A percentile compares a stretch with the other conserved stretches of the same genome.
Evolutionary conservation across 2,329 filamentous ascomycete genomes (phyloP).

Genomic region (Penicillium polonicum): DNA sequence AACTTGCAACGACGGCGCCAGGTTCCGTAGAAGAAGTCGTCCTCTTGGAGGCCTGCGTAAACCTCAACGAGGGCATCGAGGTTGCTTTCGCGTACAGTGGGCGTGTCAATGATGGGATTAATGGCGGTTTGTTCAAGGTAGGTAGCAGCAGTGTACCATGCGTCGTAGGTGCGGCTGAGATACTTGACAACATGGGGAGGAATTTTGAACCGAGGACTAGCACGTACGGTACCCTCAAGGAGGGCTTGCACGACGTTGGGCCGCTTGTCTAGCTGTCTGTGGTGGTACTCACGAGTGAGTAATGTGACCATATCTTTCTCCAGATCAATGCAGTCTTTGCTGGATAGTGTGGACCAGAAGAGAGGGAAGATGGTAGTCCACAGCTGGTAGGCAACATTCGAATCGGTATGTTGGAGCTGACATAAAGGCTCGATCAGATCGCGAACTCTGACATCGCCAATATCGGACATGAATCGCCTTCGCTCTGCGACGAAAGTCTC

Average conservation of each 20-base stretch:
- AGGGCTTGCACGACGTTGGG: constrained; percentile 95
- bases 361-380: constrained; percentile 92
- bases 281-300: constrained; percentile 93
- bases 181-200: constrained; percentile 97
- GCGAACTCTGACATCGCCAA: constrained; percentile 81
- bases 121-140: constrained; percentile 89
- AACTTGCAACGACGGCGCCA: constrained; percentile 95
- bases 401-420: constrained; percentile 88
- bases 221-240: constrained; percentile 79
- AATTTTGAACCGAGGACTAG: constrained; percentile 84
- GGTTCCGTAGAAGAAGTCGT: constrained; percentile 95
- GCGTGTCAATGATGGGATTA: constrained; percentile 78
- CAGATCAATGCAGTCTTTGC: constrained; percentile 85
- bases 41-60: constrained; percentile 86
- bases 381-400: constrained; percentile 76
- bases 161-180: constrained; percentile 87
- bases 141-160: constrained; percentile 91
- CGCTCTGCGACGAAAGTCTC: constrained; percentile 77
- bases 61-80: constrained; percentile 93
- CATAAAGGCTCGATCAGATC: constrained; percentile 87
- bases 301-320: constrained; percentile 88
- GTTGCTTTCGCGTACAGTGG: constrained; percentile 85
- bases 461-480: constrained; percentile 76
- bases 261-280: constrained; percentile 87
- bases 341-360: constrained; percentile 84